Evolutionary conservation across 2,329 filamentous ascomycete species (phyloP).

Genomic region (Colletotrichum sp.): DNA sequence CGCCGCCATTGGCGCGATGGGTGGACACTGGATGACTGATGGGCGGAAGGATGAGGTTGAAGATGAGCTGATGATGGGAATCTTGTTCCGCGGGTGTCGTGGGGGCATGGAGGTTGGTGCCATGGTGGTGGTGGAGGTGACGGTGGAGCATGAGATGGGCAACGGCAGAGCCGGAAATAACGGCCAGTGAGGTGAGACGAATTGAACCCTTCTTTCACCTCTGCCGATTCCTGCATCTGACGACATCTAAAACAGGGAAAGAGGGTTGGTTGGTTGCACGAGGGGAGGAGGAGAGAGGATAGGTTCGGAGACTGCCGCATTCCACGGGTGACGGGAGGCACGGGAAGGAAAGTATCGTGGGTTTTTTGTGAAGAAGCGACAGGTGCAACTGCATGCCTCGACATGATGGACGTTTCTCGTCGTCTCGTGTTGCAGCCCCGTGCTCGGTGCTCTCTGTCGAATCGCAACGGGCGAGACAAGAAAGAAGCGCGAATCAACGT

Average conservation of each 20-base stretch:
- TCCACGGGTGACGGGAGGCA: not conserved
- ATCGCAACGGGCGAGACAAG: not conserved
- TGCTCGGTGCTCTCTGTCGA: not conserved
- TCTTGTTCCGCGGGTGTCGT: not conserved
- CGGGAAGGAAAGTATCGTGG: not conserved
- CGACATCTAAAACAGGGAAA: not conserved
- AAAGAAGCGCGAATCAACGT: not conserved
- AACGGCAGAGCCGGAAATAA: slow-evolving; percentile 4
- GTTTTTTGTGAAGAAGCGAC: not conserved
- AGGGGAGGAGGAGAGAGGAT: not conserved
- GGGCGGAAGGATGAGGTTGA: not conserved
- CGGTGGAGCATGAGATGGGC: not conserved
- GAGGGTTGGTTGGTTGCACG: not conserved
- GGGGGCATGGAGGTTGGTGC: not conserved
- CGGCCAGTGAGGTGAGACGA: not conserved
- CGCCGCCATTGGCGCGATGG: not conserved
- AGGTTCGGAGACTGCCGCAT: not conserved
- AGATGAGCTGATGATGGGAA: not conserved
- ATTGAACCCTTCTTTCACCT: not conserved
- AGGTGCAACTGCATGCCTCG: not conserved
- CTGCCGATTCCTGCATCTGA: not conserved
- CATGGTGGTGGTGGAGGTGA: not conserved
- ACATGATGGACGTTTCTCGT: not conserved
- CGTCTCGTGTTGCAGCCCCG: not conserved
- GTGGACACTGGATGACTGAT: not conserved